Conservation (phyloP, 75 land plant species). For the Picea glauca region DNA sequence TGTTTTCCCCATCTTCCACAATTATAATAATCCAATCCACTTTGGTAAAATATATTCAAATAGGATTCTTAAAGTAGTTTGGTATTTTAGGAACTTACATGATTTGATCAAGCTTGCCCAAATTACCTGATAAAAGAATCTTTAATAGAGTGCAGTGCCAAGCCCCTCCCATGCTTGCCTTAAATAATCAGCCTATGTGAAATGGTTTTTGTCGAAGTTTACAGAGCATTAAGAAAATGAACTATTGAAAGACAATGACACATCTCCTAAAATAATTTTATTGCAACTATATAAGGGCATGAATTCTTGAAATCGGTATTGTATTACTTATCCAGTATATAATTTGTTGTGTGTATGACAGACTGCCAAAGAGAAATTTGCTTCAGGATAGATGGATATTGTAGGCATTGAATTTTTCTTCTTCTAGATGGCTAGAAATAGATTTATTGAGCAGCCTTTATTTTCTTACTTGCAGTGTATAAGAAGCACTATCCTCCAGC, state of each 20-base stretch:
- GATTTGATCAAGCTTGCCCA: neutral
- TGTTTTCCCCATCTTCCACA: too few relatives aligned
- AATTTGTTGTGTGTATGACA: neutral
- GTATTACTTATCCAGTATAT: neutral
- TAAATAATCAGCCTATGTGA: neutral
- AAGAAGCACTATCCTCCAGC: constrained; percentile 74
- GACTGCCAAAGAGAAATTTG: neutral
- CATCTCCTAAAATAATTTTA: neutral
- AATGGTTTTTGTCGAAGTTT: neutral
- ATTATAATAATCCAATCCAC: too few relatives aligned
- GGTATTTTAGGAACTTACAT: neutral
- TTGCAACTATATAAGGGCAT: neutral
- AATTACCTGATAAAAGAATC: neutral
- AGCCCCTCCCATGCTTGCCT: neutral
- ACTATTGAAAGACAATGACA: neutral
- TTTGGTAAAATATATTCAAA: neutral
- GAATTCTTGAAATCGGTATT: neutral
- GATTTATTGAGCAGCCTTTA: neutral
- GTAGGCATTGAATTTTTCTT: neutral
- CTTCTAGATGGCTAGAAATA: neutral
- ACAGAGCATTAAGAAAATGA: neutral
- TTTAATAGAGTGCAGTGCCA: neutral
- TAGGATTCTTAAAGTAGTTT: neutral
- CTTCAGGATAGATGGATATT: neutral
- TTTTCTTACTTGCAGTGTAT: constrained; percentile 35